Evolutionary conservation across 192 early-diverging fungal species (phyloP), one percentile per base, ranked within the genome.

Genomic region (Helicostylum pulchrum): DNA sequence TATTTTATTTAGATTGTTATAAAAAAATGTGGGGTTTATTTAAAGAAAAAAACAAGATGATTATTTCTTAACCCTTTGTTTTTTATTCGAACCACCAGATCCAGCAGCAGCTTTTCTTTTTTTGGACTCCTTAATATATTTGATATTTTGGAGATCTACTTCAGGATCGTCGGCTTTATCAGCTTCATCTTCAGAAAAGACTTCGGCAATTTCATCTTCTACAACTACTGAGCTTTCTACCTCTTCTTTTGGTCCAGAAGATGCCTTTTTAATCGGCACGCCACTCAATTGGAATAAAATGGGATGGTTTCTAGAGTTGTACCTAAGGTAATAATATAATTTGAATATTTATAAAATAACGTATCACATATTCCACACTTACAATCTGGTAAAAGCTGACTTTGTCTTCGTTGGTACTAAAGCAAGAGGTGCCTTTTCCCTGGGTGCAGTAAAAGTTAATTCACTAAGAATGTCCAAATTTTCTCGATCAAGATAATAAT

Each of bases 401-500:
- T 97, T 97, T 39, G 83, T 80, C 0, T 74, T 73, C 0, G 88
- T 71, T 0, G 87, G 74, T 23, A 97, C 83, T 23, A 79, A 72
- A 47, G 76, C 78, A 10, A 75, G 56, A 55, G 85, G 61, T 10
- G 21, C 20, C 49, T 62, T 55, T 61, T 62, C 42, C 21, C 44
- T 58, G 47, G 57, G 43, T 15, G 42, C 32, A 10, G 17, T 79
- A 32, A 95, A 50, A 9, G 88, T 86, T 45, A 99, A 67, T 66
- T 95, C 94, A 73, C 91, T 54, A 51, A 99, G 82, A 0, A 86
- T 70, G n/a, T 97, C 95, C 75, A 87, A 87, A 67, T 94, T 87
- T 43, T 98, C 96, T 66, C 87, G 88, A 65, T 75, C 89, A 53
- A 99, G 74, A 59, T 89, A 94, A 75, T 99, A 99, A 12, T 86